These are phyloP conservation scores for Nakataea oryzae DNA, from an alignment of 2,329 filamentous ascomycete species.

Conservation along the genomic window DNA sequence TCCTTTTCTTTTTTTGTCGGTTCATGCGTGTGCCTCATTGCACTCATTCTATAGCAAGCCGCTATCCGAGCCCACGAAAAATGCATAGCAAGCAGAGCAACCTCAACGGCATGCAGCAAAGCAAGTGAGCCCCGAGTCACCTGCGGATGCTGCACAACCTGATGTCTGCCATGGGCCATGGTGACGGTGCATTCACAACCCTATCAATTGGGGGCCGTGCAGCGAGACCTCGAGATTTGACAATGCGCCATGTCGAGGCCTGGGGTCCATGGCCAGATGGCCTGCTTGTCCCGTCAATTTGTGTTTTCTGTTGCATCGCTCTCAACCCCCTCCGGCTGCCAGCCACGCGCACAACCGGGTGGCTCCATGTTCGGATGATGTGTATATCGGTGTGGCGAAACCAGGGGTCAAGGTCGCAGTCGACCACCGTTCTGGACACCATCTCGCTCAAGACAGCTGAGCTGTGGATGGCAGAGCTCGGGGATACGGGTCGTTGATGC, in stretches of 20 bases:
- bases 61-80: neutral
- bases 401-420: neutral
- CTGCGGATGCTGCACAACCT: neutral
- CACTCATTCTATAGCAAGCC: too few relatives aligned
- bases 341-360: neutral
- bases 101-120: neutral
- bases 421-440: neutral
- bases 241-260: neutral
- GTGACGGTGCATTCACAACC: neutral
- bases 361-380: neutral
- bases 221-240: neutral
- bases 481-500: neutral
- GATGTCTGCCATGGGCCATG: neutral
- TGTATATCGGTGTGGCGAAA: neutral
- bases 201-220: neutral
- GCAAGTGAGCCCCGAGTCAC: neutral
- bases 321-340: neutral
- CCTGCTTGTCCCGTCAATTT: neutral
- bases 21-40: too few relatives aligned
- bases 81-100: neutral
- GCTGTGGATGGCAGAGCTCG: neutral
- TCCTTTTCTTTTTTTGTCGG: neutral
- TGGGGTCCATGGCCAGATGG: too few relatives aligned
- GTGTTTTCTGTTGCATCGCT: neutral
- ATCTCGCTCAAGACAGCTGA: neutral